Percentiles rank a stretch among this genome's conserved stretches.
phyloP scores from a whole-genome alignment of 2,329 filamentous ascomycete species.

The Hymenoscyphus occultus region DNA sequence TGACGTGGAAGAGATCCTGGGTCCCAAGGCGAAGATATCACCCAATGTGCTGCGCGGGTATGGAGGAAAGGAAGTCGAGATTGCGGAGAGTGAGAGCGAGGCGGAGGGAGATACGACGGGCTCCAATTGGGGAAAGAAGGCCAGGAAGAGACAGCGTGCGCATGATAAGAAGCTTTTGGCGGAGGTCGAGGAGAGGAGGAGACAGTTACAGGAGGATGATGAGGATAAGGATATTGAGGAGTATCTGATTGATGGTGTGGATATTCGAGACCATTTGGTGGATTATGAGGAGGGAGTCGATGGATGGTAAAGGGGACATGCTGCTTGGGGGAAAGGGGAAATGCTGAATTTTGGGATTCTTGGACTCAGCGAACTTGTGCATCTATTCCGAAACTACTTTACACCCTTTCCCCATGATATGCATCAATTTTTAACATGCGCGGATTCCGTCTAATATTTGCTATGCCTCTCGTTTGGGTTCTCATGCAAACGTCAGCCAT shows the following conservation, averaged over 20 bases:
- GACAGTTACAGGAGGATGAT: constrained; percentile 58
- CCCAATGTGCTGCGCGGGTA: constrained; percentile 57
- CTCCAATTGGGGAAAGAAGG: constrained; percentile 65
- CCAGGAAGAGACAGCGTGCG: constrained; percentile 64
- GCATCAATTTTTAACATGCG: not conserved
- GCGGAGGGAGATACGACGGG: constrained; percentile 41
- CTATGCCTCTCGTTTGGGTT: not conserved
- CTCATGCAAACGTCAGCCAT: not conserved
- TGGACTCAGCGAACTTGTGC: not conserved
- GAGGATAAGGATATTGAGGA: constrained; percentile 75
- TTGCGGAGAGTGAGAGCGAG: constrained; percentile 51
- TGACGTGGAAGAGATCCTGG: constrained; percentile 34
- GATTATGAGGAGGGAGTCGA: constrained; percentile 40
- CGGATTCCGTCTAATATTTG: not conserved
- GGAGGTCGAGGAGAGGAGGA: constrained; percentile 53
- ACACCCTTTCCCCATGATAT: not conserved
- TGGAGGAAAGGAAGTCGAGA: constrained; percentile 44
- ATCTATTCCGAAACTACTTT: not conserved
- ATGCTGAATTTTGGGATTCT: not conserved
- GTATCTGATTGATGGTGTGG: constrained; percentile 55
- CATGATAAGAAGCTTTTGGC: constrained; percentile 64
- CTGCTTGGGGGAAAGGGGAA: not conserved
- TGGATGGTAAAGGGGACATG: constrained; percentile 25
- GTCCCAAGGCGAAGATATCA: constrained; percentile 51
- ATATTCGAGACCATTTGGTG: constrained; percentile 69